Evolutionary conservation across 1,284 basidiomycete species (phyloP).

Genomic region (Melanopsichium pennsylvanicum): DNA sequence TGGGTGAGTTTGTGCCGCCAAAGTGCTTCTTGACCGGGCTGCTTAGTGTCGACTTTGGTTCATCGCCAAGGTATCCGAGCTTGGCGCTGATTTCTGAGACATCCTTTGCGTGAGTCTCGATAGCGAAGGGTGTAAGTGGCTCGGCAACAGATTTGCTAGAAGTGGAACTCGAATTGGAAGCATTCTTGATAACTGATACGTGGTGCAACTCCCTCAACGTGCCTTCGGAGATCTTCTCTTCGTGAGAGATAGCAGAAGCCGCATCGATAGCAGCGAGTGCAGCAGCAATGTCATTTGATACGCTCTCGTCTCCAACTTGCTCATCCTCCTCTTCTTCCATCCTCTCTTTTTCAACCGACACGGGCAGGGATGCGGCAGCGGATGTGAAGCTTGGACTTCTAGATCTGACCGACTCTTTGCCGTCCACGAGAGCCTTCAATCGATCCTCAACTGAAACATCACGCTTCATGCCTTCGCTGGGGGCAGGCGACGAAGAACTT

Average conservation of each 20-base stretch:
- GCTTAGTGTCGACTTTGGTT: background rate
- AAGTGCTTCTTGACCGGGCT: conserved; percentile 13
- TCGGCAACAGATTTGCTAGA: conserved; percentile 10
- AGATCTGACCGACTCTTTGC: background rate
- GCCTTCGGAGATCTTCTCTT: conserved; percentile 2
- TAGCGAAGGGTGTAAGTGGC: conserved; percentile 12
- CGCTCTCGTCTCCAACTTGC: conserved; percentile 22
- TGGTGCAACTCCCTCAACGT: conserved; percentile 1
- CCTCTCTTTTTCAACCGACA: background rate
- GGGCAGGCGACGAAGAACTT: conserved; percentile 34
- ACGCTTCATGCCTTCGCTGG: conserved; percentile 4
- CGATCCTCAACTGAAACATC: conserved; percentile 46
- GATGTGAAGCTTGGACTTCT: conserved; percentile 3
- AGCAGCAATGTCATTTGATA: conserved; percentile 18
- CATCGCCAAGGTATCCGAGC: background rate
- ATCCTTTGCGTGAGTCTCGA: background rate
- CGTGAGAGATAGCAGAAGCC: conserved; percentile 1
- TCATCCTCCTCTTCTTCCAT: conserved; percentile 4
- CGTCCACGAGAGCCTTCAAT: conserved; percentile 48
- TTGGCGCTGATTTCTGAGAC: no score
- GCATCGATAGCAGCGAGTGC: conserved; percentile 23
- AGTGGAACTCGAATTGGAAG: conserved; percentile 16
- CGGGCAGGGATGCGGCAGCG: background rate
- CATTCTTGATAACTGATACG: conserved; percentile 10
- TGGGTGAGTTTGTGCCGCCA: background rate